These are phyloP conservation scores for Amphirosellinia nigrospora DNA, from an alignment of 495 filamentous ascomycete genomes.

Conservation along the genomic window DNA sequence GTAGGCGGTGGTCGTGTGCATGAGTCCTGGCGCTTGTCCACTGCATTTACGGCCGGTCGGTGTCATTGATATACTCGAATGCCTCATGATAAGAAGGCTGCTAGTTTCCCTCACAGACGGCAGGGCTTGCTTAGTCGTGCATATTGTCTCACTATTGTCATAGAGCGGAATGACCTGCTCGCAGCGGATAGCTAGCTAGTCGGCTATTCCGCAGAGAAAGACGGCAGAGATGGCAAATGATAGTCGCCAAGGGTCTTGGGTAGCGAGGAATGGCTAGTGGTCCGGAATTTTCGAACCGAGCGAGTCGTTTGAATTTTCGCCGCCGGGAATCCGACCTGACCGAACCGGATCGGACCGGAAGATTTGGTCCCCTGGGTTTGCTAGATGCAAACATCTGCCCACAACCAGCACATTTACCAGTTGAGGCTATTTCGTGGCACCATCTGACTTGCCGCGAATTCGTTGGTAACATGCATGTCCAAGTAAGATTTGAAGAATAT, in stretches of 20 bases:
- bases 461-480: background rate
- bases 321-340: background rate
- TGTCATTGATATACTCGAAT: background rate
- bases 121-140: background rate
- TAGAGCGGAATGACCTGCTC: background rate
- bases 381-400: conserved; percentile 9
- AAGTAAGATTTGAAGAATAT: conserved; percentile 1
- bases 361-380: background rate
- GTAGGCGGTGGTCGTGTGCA: background rate
- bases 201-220: background rate
- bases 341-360: conserved; percentile 7
- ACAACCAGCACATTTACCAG: conserved; percentile 4
- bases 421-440: conserved; percentile 5
- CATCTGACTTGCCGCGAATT: conserved; percentile 8
- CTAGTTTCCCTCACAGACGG: background rate
- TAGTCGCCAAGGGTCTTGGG: background rate
- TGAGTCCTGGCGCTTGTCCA: background rate
- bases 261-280: background rate
- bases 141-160: conserved; percentile 9
- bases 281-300: background rate
- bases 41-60: background rate
- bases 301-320: background rate
- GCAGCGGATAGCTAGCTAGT: background rate
- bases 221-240: background rate
- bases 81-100: background rate